Evolutionary conservation across 2,329 filamentous ascomycete species (phyloP).

Genomic region (Clonostachys rhizophaga): DNA sequence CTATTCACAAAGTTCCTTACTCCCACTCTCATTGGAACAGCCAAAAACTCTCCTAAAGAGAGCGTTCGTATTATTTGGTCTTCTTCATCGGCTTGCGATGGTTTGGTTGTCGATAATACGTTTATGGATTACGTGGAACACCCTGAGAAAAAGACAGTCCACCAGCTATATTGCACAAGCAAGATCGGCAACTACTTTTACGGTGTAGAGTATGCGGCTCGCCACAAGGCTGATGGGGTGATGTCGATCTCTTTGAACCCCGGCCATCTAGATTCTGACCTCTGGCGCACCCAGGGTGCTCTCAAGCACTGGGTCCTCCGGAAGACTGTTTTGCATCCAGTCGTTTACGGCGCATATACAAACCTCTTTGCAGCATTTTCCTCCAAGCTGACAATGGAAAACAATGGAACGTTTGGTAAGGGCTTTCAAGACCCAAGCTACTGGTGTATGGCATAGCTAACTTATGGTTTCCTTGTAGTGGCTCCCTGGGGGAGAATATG

Average conservation of each 20-base stretch:
- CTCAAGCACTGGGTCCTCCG: conserved; percentile 4
- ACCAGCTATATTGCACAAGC: conserved; percentile 15
- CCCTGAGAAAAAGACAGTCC: conserved; percentile 4
- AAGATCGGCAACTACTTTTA: conserved; percentile 15
- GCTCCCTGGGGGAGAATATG: conserved; percentile 27
- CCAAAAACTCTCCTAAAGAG: conserved; percentile 15
- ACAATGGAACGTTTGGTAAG: conserved; percentile 22
- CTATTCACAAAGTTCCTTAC: conserved; percentile 27
- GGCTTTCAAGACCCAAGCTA: background rate
- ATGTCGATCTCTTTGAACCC: conserved; percentile 20
- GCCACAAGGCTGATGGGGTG: conserved; percentile 20
- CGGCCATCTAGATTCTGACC: conserved; percentile 24
- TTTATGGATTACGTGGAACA: conserved; percentile 13
- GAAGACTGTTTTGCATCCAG: conserved; percentile 10
- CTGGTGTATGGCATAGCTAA: background rate
- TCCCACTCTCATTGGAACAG: conserved; percentile 20
- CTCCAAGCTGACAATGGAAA: conserved; percentile 30
- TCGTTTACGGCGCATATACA: conserved; percentile 39
- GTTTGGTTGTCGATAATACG: conserved; percentile 4
- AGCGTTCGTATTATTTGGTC: conserved; percentile 20
- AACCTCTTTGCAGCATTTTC: conserved; percentile 40
- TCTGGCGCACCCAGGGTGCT: conserved; percentile 14
- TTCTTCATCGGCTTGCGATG: conserved; percentile 12
- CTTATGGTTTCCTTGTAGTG: conserved; percentile 10
- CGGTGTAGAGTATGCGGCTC: conserved; percentile 13